phyloP scores from a whole-genome alignment of 2,329 filamentous ascomycete species.

The Talaromyces albobiverticillius region DNA sequence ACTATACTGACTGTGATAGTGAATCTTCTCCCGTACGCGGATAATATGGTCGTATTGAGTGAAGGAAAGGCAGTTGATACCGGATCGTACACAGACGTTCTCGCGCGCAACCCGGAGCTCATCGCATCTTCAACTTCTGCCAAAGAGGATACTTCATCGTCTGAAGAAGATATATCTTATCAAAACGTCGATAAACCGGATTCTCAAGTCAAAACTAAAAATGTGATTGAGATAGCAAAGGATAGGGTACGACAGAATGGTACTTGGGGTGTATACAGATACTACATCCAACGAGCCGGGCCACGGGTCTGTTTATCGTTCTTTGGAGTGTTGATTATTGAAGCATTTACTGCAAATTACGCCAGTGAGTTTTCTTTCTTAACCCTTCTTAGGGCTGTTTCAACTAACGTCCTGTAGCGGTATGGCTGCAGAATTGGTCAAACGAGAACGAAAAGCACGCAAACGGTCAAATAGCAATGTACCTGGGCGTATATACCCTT shows the following conservation, averaged over 20 bases:
- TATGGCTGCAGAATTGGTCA: slow-evolving; percentile 17
- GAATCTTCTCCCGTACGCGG: slow-evolving; percentile 29
- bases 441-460: slow-evolving; percentile 16
- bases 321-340: neutral
- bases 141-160: neutral
- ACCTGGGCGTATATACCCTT: slow-evolving; percentile 16
- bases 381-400: too few species aligned
- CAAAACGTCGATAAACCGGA: neutral
- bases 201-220: neutral
- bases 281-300: slow-evolving; percentile 8
- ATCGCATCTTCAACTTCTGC: neutral
- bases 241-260: neutral
- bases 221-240: neutral
- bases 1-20: slow-evolving; percentile 36
- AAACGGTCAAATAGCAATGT: slow-evolving; percentile 14
- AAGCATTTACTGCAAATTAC: slow-evolving; percentile 7
- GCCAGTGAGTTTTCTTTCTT: slow-evolving; percentile 6
- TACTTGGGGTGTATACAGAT: slow-evolving; percentile 5
- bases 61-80: slow-evolving; percentile 5
- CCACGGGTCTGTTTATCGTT: neutral
- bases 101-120: neutral
- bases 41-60: slow-evolving; percentile 37
- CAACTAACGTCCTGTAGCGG: slow-evolving; percentile 9
- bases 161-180: neutral
- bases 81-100: slow-evolving; percentile 6